A percentile compares a stretch with the other conserved stretches of the same genome.
Evolutionary conservation across 768 basidiomycete species (phyloP).

Genomic region (Trametes villosa): DNA sequence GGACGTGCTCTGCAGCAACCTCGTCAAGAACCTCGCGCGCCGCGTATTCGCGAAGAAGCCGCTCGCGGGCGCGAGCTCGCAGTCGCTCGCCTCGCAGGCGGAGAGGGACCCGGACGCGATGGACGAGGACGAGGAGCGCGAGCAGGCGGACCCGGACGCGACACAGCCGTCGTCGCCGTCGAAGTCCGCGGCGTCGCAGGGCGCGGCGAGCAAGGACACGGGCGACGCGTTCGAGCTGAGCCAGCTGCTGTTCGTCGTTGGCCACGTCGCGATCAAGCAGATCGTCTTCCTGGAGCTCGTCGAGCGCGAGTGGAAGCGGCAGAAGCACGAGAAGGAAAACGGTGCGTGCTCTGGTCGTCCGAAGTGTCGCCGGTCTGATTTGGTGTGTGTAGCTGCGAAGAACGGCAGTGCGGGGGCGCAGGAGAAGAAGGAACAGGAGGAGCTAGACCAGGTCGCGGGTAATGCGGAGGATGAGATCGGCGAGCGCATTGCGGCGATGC

Average conservation of each 20-base stretch:
- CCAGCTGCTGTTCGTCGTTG: slow-evolving; percentile 94
- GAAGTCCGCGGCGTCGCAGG: slow-evolving; percentile 16
- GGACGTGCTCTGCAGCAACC: slow-evolving; percentile 75
- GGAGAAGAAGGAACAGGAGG: slow-evolving; percentile 63
- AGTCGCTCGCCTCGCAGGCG: slow-evolving; percentile 16
- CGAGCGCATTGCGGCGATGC: slow-evolving; percentile 80
- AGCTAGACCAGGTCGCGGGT: slow-evolving; percentile 95
- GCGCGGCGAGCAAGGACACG: slow-evolving; percentile 47
- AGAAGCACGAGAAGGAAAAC: slow-evolving; percentile 87
- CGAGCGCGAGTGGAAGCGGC: slow-evolving; percentile 94
- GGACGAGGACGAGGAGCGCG: slow-evolving; percentile 52
- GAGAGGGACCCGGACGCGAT: slow-evolving; percentile 53
- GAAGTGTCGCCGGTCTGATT: neutral
- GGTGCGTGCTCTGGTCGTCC: slow-evolving; percentile 52
- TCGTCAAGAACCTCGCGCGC: slow-evolving; percentile 82
- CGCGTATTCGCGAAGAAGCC: slow-evolving; percentile 57
- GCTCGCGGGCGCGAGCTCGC: neutral
- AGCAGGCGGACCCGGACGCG: slow-evolving; percentile 11
- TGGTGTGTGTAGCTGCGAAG: slow-evolving; percentile 58
- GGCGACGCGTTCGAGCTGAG: slow-evolving; percentile 88
- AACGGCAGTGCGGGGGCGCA: slow-evolving; percentile 47
- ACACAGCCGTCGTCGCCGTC: slow-evolving; percentile 4
- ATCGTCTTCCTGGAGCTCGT: slow-evolving; percentile 95
- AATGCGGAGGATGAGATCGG: slow-evolving; percentile 99
- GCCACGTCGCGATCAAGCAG: slow-evolving; percentile 97